Percentiles rank a stretch among this genome's conserved stretches.
Conservation (phyloP, 805 yeast species). For the Schwanniomyces polymorphus region DNA sequence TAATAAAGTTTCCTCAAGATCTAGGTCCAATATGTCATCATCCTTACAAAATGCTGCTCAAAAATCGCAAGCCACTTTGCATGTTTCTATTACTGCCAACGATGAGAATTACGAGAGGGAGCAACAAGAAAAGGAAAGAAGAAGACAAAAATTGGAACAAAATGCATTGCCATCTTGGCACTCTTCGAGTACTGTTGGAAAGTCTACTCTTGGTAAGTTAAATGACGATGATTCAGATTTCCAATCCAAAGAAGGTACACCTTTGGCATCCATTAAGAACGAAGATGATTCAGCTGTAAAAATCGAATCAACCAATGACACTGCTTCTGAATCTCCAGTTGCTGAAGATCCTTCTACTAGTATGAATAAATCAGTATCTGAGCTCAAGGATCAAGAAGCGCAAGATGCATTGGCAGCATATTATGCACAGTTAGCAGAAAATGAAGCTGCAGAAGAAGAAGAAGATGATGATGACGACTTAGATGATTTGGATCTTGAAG, state of each 20-base stretch:
- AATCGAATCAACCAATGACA: constrained; percentile 10
- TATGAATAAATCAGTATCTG: constrained; percentile 23
- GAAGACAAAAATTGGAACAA: constrained; percentile 73
- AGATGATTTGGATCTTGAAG: constrained; percentile 30
- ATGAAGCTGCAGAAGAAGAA: constrained; percentile 59
- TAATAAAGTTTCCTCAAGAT: constrained; percentile 32
- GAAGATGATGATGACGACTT: constrained; percentile 37
- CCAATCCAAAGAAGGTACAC: constrained; percentile 19
- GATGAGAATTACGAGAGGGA: constrained; percentile 75
- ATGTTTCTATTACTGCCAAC: constrained; percentile 84
- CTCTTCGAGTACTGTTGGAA: constrained; percentile 84
- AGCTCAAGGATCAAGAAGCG: constrained; percentile 60
- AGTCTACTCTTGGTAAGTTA: constrained; percentile 53
- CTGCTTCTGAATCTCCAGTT: constrained; percentile 10
- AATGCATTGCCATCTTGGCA: constrained; percentile 98
- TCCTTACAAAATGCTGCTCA: constrained; percentile 50
- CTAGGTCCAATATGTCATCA: constrained; percentile 30
- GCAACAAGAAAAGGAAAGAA: constrained; percentile 62
- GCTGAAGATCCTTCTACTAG: constrained; percentile 7
- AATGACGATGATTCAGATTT: constrained; percentile 38
- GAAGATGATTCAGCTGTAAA: constrained; percentile 15
- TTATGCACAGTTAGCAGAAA: constrained; percentile 72
- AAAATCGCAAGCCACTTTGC: constrained; percentile 79
- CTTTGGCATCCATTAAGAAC: constrained; percentile 12
- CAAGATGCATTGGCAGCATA: constrained; percentile 68